Base-by-base conservation (phyloP, 192 early-diverging fungal genomes). In the Spinellus fusiger region DNA sequence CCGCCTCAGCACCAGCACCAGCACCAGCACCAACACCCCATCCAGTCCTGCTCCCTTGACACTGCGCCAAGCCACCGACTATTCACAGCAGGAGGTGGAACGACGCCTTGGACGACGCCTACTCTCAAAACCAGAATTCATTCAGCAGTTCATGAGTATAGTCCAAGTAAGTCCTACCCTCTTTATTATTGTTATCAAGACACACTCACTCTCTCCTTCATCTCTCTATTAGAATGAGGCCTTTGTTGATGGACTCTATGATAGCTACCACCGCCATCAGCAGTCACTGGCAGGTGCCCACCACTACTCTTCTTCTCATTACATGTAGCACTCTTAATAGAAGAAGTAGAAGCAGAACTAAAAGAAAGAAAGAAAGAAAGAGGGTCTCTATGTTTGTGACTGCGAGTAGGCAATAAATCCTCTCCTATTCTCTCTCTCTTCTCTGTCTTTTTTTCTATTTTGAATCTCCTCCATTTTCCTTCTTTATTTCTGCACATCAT, bases 81-180 rank as follows among this genome's bases (percentile, higher is more conserved):
- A 64, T 3, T 44, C 62, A 33, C 34, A 22, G 4, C 31, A 28
- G 5, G 66, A 64, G 22, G 15, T 65, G 0, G 29, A n/a, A 22
- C 44, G 56, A 34, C 62, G 71, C 9, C 34, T 73, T 20, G 38
- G 16, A 16, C 27, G 25, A 5, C 48, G 28, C 16, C 56, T 71
- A 6, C 13, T 81, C 29, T 71, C 79, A 37, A 81, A 81, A 32
- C 64, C 73, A 8, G 74, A 81, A 31, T 81, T 81, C 59, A 62
- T 75, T 33, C 74, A 76, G 31, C 76, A 76, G 44, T 76, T 78
- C 32, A 27, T 74, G 50, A 69, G 62, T 0, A 51, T 81, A 4
- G 35, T 81, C 6, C 76, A 80, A 65, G 70, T 72, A 56, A 44
- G 18, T n/a, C n/a, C n/a, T n/a, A n/a, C n/a, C n/a, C n/a, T n/a